Base-by-base conservation (phyloP, 1,139 yeast genomes). In the Yamadazyma sp. region DNA sequence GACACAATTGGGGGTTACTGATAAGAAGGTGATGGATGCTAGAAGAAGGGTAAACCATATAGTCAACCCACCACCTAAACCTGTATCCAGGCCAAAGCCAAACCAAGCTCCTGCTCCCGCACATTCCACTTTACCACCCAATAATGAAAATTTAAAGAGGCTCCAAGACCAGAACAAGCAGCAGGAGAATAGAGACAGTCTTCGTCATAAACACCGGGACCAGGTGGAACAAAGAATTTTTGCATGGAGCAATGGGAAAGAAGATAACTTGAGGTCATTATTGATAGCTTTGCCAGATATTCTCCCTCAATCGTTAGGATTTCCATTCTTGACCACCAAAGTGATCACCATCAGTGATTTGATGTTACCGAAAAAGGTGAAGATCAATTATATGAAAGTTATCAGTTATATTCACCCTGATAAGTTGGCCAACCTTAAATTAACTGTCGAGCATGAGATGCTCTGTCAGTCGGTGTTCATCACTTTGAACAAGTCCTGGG, bases 331-430 rank as follows among this genome's bases (percentile, higher is more conserved):
- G 37, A 56, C 59, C 9, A 48, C 53, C 11, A 62, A 62, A 36
- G 58, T 55, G 37, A 48, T 50, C n/a, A 61, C 81, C 1, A 61
- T 84, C 49, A 75, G 84, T 12, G 98, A 92, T 42, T 68, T 94
- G 44, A 92, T 92, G 51, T 67, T 91, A 50, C 91, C 95, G n/a
- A 89, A 88, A 52, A 89, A 86, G 57, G 98, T 91, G 33, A 91
- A 92, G 59, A 67, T 91, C 34, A 73, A 73, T 25, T 94, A 92
- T 61, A 78, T 94, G 91, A 92, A 88, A 60, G 98, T 96, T 1
- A 94, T 89, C 31, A 83, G 96, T 25, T 80, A 83, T 50, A 88
- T 94, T 5, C 99, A 94, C 57, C 98, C 98, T 0, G 98, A 94
- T 60, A 94, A 94, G 60, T 66, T 89, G 30, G 47, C 52, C 14